Base-by-base conservation (phyloP, 225 moss, liverwort and hornwort genomes). In the Thuidium tamariscinum region DNA sequence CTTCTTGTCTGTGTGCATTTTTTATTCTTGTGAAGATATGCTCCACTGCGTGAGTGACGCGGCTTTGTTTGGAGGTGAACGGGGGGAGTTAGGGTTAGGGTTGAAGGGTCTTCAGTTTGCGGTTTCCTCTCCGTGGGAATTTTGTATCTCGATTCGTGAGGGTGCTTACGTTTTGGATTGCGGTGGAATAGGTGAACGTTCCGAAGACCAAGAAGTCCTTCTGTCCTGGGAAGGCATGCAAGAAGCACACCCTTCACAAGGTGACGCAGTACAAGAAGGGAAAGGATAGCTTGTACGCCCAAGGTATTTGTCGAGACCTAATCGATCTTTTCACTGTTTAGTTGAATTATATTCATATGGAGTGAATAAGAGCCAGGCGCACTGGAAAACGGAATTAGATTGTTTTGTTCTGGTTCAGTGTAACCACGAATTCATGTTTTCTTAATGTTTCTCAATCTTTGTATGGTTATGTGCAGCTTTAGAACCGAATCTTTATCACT, bases 201-300 rank as follows among this genome's bases (percentile, higher is more conserved):
- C 95, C 95, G 44, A 97, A 97, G 90, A 97, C 97, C 52, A 97
- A 97, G 92, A 97, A 97, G 94, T 96, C 96, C 88, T 97, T 97
- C 90, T 97, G 96, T 90, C 94, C 92, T 80, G 97, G 95, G 88
- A 96, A 97, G 94, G 96, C 91, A 71, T 97, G 96, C 92, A 94
- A 95, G 88, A 97, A 97, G 89, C 97, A 97, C 61, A 95, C 97
- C 32, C 93, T 97, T 55, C 97, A 97, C 87, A 97, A 97, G 90
- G 97, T 97, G 84, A 97, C 96, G 46, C 96, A 97, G 88, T 97
- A 97, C 87, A 97, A 97, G 95, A 97, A 94, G 90, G 97, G 97
- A 22, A 97, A 97, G 88, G 97, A 94, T 66, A 95, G 96, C 86
- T 86, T 97, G 66, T 97, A 95, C 79, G 97, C 91, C 82, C 96